A percentile compares a stretch with the other conserved stretches of the same genome.
These are phyloP conservation scores for Acanthamoeba royreba DNA, from an alignment of 208 protist species.

Conservation along the genomic window DNA sequence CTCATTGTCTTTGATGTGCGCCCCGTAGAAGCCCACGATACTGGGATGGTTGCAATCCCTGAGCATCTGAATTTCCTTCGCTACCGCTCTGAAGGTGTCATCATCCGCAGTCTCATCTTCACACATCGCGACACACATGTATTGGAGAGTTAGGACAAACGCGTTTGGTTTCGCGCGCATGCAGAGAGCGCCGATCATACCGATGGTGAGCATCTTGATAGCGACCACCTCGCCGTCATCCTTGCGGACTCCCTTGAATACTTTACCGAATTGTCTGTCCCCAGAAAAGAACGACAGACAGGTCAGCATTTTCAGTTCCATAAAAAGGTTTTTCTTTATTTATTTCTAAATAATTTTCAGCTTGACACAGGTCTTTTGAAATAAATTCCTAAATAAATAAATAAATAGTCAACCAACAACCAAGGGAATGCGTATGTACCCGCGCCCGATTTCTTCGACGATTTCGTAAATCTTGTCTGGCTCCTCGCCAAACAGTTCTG, in stretches of 20 bases:
- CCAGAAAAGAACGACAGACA: background rate
- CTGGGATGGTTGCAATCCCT: background rate
- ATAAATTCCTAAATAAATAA: no score
- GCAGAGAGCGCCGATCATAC: no score
- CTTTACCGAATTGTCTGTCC: constrained; percentile 7
- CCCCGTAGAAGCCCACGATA: constrained; percentile 2
- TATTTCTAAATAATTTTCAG: no score
- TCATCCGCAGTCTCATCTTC: background rate
- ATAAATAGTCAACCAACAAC: no score
- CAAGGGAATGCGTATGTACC: background rate
- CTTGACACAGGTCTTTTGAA: no score
- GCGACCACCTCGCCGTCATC: background rate
- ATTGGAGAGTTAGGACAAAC: background rate
- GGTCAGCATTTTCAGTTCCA: background rate
- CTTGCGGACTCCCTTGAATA: background rate
- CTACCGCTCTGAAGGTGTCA: background rate
- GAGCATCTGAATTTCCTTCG: constrained; percentile 31
- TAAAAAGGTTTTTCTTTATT: no score
- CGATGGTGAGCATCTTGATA: constrained; percentile 2
- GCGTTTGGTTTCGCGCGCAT: no score
- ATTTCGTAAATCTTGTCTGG: background rate
- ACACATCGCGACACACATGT: no score
- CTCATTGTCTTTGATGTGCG: constrained; percentile 5
- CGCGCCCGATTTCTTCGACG: background rate
- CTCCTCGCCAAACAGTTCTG: background rate